These are phyloP conservation scores for Trichosporon sp. DNA, from an alignment of 1,284 basidiomycete genomes.

Conservation along the genomic window DNA sequence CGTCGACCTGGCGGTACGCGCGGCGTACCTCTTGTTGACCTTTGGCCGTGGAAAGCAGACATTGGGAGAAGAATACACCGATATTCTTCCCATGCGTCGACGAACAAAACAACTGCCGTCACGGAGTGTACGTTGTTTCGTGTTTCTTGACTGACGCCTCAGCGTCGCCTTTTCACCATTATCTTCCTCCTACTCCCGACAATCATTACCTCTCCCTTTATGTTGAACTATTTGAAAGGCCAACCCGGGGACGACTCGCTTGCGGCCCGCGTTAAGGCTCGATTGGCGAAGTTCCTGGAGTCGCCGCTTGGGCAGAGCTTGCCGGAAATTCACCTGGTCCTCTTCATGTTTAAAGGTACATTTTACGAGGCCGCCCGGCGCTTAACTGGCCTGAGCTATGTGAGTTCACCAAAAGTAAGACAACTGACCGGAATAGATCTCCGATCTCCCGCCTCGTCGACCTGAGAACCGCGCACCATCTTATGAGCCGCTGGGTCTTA, in stretches of 20 bases:
- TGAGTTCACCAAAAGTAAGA: slow-evolving; percentile 55
- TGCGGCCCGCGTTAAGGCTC: slow-evolving; percentile 24
- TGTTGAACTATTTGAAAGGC: slow-evolving; percentile 58
- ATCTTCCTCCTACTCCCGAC: slow-evolving; percentile 63
- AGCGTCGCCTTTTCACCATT: slow-evolving; percentile 65
- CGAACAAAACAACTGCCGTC: slow-evolving; percentile 32
- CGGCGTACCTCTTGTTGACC: slow-evolving; percentile 75
- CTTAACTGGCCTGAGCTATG: slow-evolving; percentile 72
- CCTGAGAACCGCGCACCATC: slow-evolving; percentile 74
- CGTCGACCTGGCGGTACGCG: slow-evolving; percentile 69
- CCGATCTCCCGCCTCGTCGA: slow-evolving; percentile 65
- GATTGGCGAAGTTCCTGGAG: slow-evolving; percentile 39
- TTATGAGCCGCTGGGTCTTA: slow-evolving; percentile 78
- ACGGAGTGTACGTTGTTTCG: slow-evolving; percentile 31
- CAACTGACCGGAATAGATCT: slow-evolving; percentile 62
- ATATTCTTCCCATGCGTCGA: slow-evolving; percentile 71
- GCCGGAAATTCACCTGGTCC: slow-evolving; percentile 73
- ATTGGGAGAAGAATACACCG: slow-evolving; percentile 88
- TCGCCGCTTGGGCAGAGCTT: slow-evolving; percentile 45
- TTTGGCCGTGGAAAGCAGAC: slow-evolving; percentile 79
- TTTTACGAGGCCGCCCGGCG: slow-evolving; percentile 77
- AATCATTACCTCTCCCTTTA: slow-evolving; percentile 60
- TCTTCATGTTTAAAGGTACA: slow-evolving; percentile 76
- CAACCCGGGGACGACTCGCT: slow-evolving; percentile 24
- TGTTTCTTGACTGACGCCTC: slow-evolving; percentile 12